phyloP scores from a whole-genome alignment of 176 grass and related monocot species.

The Lolium rigidum region DNA sequence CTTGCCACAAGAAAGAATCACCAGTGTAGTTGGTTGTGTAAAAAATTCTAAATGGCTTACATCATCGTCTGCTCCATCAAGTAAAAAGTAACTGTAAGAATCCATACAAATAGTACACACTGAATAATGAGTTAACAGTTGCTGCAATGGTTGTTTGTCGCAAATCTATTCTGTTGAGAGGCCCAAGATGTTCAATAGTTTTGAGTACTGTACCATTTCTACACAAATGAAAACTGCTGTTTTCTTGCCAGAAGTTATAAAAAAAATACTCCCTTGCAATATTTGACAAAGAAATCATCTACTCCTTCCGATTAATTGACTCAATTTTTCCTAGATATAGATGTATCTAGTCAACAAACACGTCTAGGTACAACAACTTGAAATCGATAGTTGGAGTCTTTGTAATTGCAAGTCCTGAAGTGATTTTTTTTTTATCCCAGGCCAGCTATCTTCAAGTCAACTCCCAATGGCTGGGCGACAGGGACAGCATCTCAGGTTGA shows the following conservation, averaged over 20 bases:
- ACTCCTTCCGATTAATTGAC: no score
- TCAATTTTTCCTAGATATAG: no score
- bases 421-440: constrained; percentile 38
- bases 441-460: constrained; percentile 69
- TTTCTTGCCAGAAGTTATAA: neutral
- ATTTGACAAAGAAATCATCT: neutral
- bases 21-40: neutral
- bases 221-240: neutral
- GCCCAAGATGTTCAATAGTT: neutral
- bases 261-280: neutral
- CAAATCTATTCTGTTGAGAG: neutral
- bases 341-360: no score
- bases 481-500: constrained; percentile 3
- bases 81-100: neutral
- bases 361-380: neutral
- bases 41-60: neutral
- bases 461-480: neutral
- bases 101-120: neutral
- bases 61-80: neutral
- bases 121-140: neutral
- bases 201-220: neutral
- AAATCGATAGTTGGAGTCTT: neutral
- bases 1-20: neutral
- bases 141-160: neutral
- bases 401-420: neutral